Percentiles rank a stretch among this genome's conserved stretches.
These are phyloP conservation scores for Fusarium nisikadoi DNA, from an alignment of 2,329 filamentous ascomycete species.

Conservation along the genomic window DNA sequence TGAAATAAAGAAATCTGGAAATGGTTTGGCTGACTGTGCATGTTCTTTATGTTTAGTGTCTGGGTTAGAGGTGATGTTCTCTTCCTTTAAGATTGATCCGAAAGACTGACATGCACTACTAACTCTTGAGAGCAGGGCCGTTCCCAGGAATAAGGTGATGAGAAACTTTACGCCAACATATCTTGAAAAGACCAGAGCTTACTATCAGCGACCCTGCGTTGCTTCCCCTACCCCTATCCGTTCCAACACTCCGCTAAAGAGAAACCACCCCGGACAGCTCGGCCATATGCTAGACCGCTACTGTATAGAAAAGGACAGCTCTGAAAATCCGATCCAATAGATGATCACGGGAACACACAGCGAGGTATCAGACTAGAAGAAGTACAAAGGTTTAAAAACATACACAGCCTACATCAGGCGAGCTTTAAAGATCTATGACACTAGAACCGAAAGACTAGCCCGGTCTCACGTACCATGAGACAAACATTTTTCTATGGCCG, in stretches of 20 bases:
- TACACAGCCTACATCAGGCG: no score
- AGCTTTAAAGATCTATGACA: no score
- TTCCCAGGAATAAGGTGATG: no score
- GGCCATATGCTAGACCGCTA: background rate
- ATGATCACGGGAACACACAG: background rate
- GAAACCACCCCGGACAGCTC: accelerated
- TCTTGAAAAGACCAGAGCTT: background rate
- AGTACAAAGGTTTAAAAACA: no score
- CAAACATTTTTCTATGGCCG: no score
- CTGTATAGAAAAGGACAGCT: no score
- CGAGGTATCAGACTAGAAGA: no score
- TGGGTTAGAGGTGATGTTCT: background rate
- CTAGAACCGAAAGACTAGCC: no score
- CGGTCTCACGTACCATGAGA: no score
- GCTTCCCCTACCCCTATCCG: no score
- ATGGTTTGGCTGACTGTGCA: no score
- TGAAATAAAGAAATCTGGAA: background rate
- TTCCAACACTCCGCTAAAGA: background rate
- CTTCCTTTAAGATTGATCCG: no score
- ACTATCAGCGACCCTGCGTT: background rate
- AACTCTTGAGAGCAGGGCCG: background rate
- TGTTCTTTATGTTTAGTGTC: background rate
- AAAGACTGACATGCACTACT: background rate
- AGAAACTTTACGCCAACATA: background rate
- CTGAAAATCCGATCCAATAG: background rate